Conservation (phyloP, 2,329 filamentous ascomycete genomes). For the Rutstroemia sydowiana region DNA sequence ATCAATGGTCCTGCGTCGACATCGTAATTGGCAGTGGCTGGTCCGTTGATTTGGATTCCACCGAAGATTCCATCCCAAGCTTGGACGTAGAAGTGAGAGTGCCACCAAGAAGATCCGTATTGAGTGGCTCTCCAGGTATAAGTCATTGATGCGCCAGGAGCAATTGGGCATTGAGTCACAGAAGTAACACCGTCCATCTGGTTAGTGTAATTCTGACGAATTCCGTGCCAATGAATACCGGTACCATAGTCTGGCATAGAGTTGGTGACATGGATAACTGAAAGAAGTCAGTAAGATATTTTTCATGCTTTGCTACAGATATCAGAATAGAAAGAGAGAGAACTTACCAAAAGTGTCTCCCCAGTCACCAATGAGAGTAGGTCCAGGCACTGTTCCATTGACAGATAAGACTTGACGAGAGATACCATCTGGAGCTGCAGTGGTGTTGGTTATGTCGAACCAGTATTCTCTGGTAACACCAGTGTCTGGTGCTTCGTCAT, state of each 20-base stretch:
- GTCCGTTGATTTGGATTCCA: conserved; percentile 54
- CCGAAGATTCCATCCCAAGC: conserved; percentile 51
- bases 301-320: neutral
- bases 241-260: conserved; percentile 29
- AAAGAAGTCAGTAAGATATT: no score
- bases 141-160: conserved; percentile 21
- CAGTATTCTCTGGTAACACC: conserved; percentile 38
- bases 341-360: conserved; percentile 29
- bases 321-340: neutral
- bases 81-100: conserved; percentile 46
- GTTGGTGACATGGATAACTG: no score
- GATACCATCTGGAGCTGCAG: conserved; percentile 25
- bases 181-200: conserved; percentile 37
- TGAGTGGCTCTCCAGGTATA: conserved; percentile 16
- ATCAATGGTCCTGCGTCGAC: conserved; percentile 49
- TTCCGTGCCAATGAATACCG: conserved; percentile 39
- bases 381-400: conserved; percentile 28
- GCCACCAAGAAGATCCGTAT: conserved; percentile 23
- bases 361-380: conserved; percentile 30
- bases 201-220: conserved; percentile 35
- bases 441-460: conserved; percentile 12
- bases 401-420: conserved; percentile 24
- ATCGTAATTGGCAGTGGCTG: conserved; percentile 51
- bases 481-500: conserved; percentile 30
- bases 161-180: conserved; percentile 56